Percentiles rank a stretch among this genome's conserved stretches.
phyloP scores from a whole-genome alignment of 306 rosid genomes.

The Pterocarpus macrocarpus region DNA sequence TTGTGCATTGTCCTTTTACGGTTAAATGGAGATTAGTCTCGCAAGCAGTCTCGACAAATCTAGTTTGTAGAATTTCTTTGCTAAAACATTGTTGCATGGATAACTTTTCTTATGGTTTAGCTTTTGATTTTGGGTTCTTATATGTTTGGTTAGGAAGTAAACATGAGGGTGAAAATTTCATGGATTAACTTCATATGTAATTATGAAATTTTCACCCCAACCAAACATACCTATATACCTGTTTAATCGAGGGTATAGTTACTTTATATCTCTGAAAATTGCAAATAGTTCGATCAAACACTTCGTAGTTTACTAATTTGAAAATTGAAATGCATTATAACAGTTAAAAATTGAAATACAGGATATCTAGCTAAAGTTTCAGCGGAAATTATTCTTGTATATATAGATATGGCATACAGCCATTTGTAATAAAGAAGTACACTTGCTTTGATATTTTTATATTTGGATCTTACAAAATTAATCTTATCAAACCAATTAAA shows the following conservation, averaged over 20 bases:
- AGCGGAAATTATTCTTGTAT: too few species aligned
- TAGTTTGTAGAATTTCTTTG: not conserved
- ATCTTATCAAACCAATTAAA: conserved; percentile 6
- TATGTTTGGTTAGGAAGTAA: too few species aligned
- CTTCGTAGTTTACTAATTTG: not conserved
- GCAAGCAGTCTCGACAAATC: too few species aligned
- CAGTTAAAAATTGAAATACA: not conserved
- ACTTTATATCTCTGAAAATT: not conserved
- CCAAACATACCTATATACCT: too few species aligned
- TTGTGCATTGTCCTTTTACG: too few species aligned
- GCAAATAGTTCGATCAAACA: not conserved
- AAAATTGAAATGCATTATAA: not conserved
- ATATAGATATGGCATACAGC: too few species aligned
- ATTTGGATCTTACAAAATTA: conserved; percentile 3
- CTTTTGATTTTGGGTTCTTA: not conserved
- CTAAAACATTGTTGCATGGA: conserved; percentile 22
- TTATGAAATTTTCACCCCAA: too few species aligned
- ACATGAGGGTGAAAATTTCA: too few species aligned
- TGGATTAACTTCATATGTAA: too few species aligned
- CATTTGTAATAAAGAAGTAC: not conserved
- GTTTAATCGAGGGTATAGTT: too few species aligned
- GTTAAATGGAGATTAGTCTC: too few species aligned
- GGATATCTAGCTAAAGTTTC: not conserved
- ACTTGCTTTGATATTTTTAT: not conserved
- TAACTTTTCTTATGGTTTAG: conserved; percentile 26